Evolutionary conservation across 2,329 filamentous ascomycete genomes (phyloP).

Genomic region (Exophiala bonariae): DNA sequence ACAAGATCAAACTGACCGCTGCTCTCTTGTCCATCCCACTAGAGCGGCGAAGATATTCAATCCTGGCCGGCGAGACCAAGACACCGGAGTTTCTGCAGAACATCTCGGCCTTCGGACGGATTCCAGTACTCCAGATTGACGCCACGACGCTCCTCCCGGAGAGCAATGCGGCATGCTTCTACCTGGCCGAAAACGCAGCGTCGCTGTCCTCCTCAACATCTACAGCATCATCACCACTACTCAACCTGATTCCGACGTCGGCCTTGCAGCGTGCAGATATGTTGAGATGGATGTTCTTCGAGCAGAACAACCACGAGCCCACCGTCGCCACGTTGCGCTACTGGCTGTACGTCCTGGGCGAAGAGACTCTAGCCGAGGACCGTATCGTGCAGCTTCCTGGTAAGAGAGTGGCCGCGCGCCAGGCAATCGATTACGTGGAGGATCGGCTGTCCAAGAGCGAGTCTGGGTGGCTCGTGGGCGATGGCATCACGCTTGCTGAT

Average conservation of each 20-base stretch:
- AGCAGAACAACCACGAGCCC: constrained; percentile 17
- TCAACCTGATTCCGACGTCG: constrained; percentile 5
- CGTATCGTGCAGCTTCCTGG: constrained; percentile 39
- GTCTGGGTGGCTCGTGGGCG: constrained; percentile 12
- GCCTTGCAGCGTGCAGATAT: constrained; percentile 7
- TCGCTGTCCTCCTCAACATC: not conserved
- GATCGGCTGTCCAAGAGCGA: constrained; percentile 9
- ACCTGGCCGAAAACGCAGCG: constrained; percentile 6
- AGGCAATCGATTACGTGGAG: constrained; percentile 10
- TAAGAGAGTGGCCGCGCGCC: constrained; percentile 1
- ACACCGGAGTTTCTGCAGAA: constrained; percentile 9
- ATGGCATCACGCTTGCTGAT: constrained; percentile 10
- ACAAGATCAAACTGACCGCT: constrained; percentile 15
- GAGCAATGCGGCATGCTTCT: constrained; percentile 15
- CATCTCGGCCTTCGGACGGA: constrained; percentile 7
- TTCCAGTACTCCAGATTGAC: constrained; percentile 12
- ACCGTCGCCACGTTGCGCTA: constrained; percentile 12
- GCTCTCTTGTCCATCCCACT: constrained; percentile 10
- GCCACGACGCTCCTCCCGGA: constrained; percentile 9
- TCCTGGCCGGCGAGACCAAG: constrained; percentile 9
- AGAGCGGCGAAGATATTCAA: constrained; percentile 7
- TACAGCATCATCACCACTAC: not conserved
- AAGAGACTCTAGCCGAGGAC: constrained; percentile 41
- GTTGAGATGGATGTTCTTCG: constrained; percentile 17
- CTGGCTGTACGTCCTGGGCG: constrained; percentile 37